phyloP scores from a whole-genome alignment of 108 stramenopile species.

The Nitzschia sp. region DNA sequence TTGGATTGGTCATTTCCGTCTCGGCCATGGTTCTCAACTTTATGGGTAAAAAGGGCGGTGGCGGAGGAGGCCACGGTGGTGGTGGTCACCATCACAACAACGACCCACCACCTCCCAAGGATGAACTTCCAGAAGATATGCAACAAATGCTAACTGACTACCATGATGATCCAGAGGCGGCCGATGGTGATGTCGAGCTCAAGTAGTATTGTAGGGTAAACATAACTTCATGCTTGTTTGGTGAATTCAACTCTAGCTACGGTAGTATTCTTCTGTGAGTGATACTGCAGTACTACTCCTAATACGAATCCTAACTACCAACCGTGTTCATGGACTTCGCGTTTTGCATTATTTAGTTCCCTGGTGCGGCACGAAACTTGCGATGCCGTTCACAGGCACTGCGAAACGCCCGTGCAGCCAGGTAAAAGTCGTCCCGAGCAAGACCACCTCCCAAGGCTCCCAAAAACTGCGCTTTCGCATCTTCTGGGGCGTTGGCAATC shows the following conservation, averaged over 20 bases:
- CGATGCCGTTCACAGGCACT: constrained; percentile 64
- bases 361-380: constrained; percentile 22
- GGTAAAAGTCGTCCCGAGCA: constrained; percentile 71
- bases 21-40: constrained; percentile 94
- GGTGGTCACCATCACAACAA: constrained; percentile 24
- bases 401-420: constrained; percentile 63
- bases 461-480: constrained; percentile 55
- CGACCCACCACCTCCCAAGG: constrained; percentile 6
- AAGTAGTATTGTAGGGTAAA: no score
- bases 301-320: no score
- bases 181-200: constrained; percentile 33
- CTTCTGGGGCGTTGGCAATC: constrained; percentile 53
- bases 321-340: no score
- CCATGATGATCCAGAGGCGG: constrained; percentile 40
- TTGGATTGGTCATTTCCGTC: constrained; percentile 79
- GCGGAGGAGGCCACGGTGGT: constrained; percentile 16
- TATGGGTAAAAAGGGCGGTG: constrained; percentile 76
- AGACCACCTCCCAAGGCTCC: constrained; percentile 45
- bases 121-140: constrained; percentile 45
- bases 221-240: no score
- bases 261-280: no score
- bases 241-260: no score
- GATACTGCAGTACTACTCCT: no score
- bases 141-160: constrained; percentile 51
- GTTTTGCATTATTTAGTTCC: constrained; percentile 9